Evolutionary conservation across 805 yeast genomes (phyloP).

Genomic region (Starmera dryadoides): DNA sequence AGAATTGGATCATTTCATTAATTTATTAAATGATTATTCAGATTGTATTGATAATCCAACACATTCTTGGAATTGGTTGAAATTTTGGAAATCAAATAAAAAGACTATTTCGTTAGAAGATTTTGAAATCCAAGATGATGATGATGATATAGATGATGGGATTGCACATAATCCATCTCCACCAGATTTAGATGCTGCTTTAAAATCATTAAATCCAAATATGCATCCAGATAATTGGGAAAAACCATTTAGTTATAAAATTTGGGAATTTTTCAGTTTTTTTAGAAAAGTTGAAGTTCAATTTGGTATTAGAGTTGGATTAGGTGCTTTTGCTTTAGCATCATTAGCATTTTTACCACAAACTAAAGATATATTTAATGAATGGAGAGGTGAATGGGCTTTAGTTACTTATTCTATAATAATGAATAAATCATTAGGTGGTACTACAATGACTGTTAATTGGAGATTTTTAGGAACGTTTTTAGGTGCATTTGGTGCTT

Average conservation of each 20-base stretch:
- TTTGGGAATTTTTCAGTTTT: slow-evolving; percentile 45
- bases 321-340: slow-evolving; percentile 65
- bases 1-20: slow-evolving; percentile 45
- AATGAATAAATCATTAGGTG: slow-evolving; percentile 82
- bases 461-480: slow-evolving; percentile 73
- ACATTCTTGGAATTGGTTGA: slow-evolving; percentile 45
- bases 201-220: slow-evolving; percentile 8
- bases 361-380: slow-evolving; percentile 45
- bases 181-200: slow-evolving; percentile 10
- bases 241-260: slow-evolving; percentile 19
- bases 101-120: no score
- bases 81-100: slow-evolving; percentile 38
- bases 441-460: slow-evolving; percentile 71
- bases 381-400: slow-evolving; percentile 83
- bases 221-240: slow-evolving; percentile 20
- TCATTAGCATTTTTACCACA: slow-evolving; percentile 57
- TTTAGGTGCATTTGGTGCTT: slow-evolving; percentile 61
- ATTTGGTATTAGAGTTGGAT: slow-evolving; percentile 72
- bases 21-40: slow-evolving; percentile 33
- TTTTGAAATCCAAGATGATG: no score
- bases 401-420: slow-evolving; percentile 74
- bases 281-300: slow-evolving; percentile 63
- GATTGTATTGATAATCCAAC: slow-evolving; percentile 3
- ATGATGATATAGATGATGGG: not conserved
- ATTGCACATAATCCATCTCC: not conserved